A percentile compares a stretch with the other conserved stretches of the same genome.
These are phyloP conservation scores for Saccharum officinarum DNA, from an alignment of 176 grass and related monocot species.

Conservation along the genomic window DNA sequence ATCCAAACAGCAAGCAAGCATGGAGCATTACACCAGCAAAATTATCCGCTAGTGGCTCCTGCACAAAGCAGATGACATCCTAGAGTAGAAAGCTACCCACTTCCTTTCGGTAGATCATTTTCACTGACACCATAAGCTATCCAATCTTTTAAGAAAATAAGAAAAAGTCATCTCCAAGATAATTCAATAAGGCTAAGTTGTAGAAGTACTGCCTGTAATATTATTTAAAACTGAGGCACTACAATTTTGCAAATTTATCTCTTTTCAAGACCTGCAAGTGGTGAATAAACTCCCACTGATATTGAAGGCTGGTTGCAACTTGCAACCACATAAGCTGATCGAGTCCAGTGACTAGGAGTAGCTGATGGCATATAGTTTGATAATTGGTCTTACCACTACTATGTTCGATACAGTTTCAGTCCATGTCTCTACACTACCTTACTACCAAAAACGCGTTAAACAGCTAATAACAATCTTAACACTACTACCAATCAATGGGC, in stretches of 20 bases:
- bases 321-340: not conserved
- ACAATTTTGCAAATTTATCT: not conserved
- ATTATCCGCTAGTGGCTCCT: not conserved
- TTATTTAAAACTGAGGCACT: not conserved
- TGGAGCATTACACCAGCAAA: conserved; percentile 7
- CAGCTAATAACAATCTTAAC: conserved; percentile 10
- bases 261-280: not conserved
- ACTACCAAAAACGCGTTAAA: conserved; percentile 3
- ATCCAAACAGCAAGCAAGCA: conserved; percentile 31
- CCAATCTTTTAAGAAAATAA: not conserved
- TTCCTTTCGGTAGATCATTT: not conserved
- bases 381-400: not conserved
- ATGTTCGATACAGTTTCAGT: not conserved
- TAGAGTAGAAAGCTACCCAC: conserved; percentile 18
- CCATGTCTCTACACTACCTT: not conserved
- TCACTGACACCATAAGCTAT: not conserved
- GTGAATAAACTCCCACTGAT: not conserved
- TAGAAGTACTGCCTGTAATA: not conserved
- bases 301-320: conserved; percentile 10
- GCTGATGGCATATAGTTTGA: not conserved
- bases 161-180: not conserved
- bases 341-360: not conserved
- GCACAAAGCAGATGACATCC: conserved; percentile 13
- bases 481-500: conserved; percentile 6
- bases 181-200: not conserved